These are phyloP conservation scores for Pseudogymnoascus destructans DNA, from an alignment of 2,329 filamentous ascomycete genomes.

Conservation along the genomic window DNA sequence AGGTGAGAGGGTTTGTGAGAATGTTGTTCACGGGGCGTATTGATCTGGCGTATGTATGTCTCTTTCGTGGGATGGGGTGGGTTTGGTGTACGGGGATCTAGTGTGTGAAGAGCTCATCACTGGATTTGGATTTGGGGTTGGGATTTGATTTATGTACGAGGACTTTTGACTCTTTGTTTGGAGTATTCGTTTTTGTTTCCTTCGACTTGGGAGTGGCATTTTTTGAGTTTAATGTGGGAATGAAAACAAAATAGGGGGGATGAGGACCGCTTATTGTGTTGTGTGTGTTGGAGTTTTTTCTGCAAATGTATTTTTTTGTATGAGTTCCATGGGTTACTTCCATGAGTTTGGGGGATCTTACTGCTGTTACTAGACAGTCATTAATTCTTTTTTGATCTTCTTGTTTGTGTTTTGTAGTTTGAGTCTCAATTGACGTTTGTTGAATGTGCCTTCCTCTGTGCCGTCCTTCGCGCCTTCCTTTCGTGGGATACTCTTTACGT, in stretches of 20 bases:
- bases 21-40: neutral
- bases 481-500: neutral
- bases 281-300: neutral
- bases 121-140: neutral
- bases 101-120: conserved; percentile 2
- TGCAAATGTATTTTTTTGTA: neutral
- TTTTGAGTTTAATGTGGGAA: neutral
- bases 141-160: neutral
- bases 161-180: neutral
- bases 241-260: neutral
- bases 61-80: neutral
- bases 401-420: neutral
- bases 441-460: neutral
- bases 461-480: neutral
- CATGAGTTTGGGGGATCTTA: neutral
- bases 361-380: neutral
- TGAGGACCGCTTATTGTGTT: too few species aligned
- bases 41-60: neutral
- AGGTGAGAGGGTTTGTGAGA: neutral
- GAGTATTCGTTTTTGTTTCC: neutral
- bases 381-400: neutral
- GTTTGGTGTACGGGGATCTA: neutral
- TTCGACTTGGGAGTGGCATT: neutral
- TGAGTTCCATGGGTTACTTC: neutral
- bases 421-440: neutral